Evolutionary conservation across 2,329 filamentous ascomycete species (phyloP), one percentile per base, ranked within the genome.

Genomic region (Hypoxylon sp.): DNA sequence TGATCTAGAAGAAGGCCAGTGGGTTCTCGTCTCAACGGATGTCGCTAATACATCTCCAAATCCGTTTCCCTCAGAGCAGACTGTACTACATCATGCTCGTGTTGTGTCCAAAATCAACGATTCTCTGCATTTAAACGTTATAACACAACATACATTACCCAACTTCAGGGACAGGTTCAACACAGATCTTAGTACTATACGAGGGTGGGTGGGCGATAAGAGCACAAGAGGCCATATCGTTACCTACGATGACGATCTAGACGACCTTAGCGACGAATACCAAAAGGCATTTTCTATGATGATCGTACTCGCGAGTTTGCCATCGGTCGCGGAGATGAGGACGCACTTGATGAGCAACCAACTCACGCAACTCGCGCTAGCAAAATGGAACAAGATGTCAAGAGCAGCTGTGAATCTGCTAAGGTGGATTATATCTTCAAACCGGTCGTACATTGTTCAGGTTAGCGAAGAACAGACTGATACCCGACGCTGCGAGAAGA

Each of bases 361-460:
- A 2, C 72, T 72, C 1, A 30, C 78, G 2, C 76, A 73, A 1
- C 72, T 72, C 1, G 11, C 55, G 4, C 77, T 91, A 23, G 75
- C 79, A 2, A 81, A 78, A 43, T 82, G 81, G 69, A 82, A 87
- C 21, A 80, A 84, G 17, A 84, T 97, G 9, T 87, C 90, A 0
- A 86, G 88, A 1, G 86, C 91, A 5, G 87, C 90, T 0, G 79
- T 93, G 2, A 87, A 89, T 19, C 79, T 97, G 0, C 81, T 98
- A 19, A 87, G 92, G 56, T 98, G 94, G 94, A 92, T 97, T 67
- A 88, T 98, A 63, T 92, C 94, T 0, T 97, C 94, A 0, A 97
- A 97, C 74, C 86, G 93, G 49, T 95, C 94, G 0, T 94, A 91
- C 72, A 96, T 98, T 66, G 84, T 95, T 49, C 90, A 95, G 72